phyloP scores from a whole-genome alignment of 257 asterid species.

The Solanum etuberosum region DNA sequence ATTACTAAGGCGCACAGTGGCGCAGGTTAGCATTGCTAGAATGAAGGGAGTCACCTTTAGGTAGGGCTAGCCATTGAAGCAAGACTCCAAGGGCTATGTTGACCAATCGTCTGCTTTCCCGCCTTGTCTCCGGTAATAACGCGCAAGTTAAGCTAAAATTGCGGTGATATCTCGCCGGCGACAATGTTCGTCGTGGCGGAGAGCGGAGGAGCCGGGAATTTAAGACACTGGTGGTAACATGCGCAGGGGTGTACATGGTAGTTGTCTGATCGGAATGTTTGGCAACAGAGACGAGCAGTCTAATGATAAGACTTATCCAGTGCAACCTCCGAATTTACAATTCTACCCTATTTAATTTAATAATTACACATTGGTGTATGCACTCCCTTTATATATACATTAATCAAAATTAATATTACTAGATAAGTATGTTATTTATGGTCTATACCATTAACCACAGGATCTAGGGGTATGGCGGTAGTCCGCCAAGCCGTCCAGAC shows the following conservation, averaged over 20 bases:
- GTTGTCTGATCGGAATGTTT: slow-evolving; percentile 19
- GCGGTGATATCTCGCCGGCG: slow-evolving; percentile 11
- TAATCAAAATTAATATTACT: no score
- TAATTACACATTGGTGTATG: neutral
- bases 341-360: slow-evolving; percentile 4
- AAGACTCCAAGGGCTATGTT: slow-evolving; percentile 41
- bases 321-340: neutral
- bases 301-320: neutral
- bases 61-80: slow-evolving; percentile 32
- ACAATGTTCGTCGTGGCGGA: slow-evolving; percentile 10
- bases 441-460: no score
- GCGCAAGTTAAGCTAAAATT: slow-evolving; percentile 28
- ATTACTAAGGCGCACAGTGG: neutral
- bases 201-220: slow-evolving; percentile 5
- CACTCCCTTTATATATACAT: no score
- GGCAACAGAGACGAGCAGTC: neutral
- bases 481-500: no score
- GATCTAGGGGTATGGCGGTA: no score
- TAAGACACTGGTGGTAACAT: slow-evolving; percentile 15
- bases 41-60: slow-evolving; percentile 33
- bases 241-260: slow-evolving; percentile 19
- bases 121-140: slow-evolving; percentile 23
- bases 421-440: no score
- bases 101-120: slow-evolving; percentile 52
- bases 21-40: neutral